A percentile compares a stretch with the other conserved stretches of the same genome.
phyloP scores from a whole-genome alignment of 2,329 filamentous ascomycete species.

The Aspergillus luchuensis region DNA sequence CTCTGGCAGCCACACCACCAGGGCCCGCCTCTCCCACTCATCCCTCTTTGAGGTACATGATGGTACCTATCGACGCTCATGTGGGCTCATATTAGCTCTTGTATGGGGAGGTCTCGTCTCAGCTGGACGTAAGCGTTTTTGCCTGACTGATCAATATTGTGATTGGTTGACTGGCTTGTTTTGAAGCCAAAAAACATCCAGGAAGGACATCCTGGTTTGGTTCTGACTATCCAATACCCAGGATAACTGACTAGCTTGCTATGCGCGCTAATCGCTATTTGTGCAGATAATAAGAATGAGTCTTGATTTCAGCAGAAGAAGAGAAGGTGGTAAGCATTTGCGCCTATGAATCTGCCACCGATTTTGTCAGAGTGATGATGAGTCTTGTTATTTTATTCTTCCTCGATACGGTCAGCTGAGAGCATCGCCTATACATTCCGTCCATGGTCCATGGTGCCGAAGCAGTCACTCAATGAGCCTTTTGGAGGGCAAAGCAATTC shows the following conservation, averaged over 20 bases:
- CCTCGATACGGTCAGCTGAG: too few species aligned
- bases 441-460: too few species aligned
- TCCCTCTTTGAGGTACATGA: background rate
- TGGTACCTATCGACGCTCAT: background rate
- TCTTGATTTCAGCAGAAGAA: background rate
- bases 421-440: too few species aligned
- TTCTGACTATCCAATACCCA: slow-evolving; percentile 10
- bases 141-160: slow-evolving; percentile 4
- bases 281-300: background rate
- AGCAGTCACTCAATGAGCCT: too few species aligned
- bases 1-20: slow-evolving; percentile 16
- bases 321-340: background rate
- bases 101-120: slow-evolving; percentile 5
- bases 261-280: slow-evolving; percentile 10
- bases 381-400: too few species aligned
- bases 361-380: background rate
- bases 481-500: too few species aligned
- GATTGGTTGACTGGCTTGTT: slow-evolving; percentile 10
- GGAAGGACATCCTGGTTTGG: slow-evolving; percentile 15
- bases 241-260: background rate
- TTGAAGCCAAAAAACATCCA: background rate
- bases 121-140: background rate
- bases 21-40: slow-evolving; percentile 5
- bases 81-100: slow-evolving; percentile 7
- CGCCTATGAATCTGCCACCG: background rate